Percentiles rank a stretch among this genome's conserved stretches.
Evolutionary conservation across 139 green algal genomes (phyloP).

Genomic region (Chlamydomonas sp.): DNA sequence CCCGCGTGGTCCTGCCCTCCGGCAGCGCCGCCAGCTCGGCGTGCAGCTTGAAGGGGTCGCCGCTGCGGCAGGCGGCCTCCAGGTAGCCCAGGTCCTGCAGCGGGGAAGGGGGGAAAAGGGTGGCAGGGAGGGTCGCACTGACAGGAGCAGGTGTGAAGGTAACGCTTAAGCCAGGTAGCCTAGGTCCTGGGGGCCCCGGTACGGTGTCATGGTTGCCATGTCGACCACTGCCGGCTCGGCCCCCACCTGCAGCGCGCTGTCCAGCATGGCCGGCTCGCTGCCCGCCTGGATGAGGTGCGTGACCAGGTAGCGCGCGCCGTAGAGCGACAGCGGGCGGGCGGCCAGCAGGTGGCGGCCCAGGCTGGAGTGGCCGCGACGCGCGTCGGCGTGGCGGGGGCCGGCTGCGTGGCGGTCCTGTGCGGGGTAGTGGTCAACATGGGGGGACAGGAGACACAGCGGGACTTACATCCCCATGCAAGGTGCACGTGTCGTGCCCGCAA

Average conservation of each 20-base stretch:
- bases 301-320: slow-evolving; percentile 33
- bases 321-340: slow-evolving; percentile 7
- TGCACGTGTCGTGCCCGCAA: too few relatives aligned
- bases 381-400: slow-evolving; percentile 10
- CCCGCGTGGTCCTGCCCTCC: not conserved
- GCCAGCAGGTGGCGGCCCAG: slow-evolving; percentile 23
- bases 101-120: not conserved
- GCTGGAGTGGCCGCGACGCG: slow-evolving; percentile 5
- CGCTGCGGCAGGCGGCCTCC: slow-evolving; percentile 21
- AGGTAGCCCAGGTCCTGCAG: slow-evolving; percentile 23
- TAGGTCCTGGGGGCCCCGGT: not conserved
- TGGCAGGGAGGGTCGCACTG: not conserved
- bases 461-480: too few relatives aligned
- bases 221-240: not conserved
- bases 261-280: slow-evolving; percentile 25
- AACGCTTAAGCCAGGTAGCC: not conserved
- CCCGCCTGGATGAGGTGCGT: slow-evolving; percentile 28
- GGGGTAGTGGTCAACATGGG: not conserved
- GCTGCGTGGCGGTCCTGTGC: slow-evolving; percentile 20
- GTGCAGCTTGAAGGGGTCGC: slow-evolving; percentile 36
- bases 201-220: too few relatives aligned
- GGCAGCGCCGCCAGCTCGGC: slow-evolving; percentile 29
- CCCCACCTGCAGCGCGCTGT: slow-evolving; percentile 17
- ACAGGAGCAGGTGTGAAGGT: not conserved
- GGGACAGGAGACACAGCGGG: not conserved